Evolutionary conservation across 768 basidiomycete genomes (phyloP), one percentile per base, ranked within the genome.

Genomic region (Tephrocybe sp.): DNA sequence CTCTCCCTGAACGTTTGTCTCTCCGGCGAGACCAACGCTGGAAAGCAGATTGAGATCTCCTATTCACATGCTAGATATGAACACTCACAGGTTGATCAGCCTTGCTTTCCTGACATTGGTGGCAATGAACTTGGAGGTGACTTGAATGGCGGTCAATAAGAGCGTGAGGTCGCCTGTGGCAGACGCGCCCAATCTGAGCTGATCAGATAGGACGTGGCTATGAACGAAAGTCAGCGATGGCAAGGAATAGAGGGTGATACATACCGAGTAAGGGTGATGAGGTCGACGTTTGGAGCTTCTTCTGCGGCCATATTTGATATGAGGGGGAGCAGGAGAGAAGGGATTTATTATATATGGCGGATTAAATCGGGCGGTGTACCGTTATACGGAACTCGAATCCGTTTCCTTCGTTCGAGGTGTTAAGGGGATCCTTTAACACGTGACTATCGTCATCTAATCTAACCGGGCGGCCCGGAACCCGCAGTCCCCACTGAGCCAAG

Each of bases 61-160:
- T 35, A 39, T 39, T 40, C 48, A 32, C 20, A 48, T 42, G 45
- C 33, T 16, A 35, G 39, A 13, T n/a, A n/a, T 45, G 12, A 33
- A 19, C 41, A 74, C 91, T 64, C 61, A 96, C 90, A 99, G 81
- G 68, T 99, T 98, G 74, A 99, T 98, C 55, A 99, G 77, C 43
- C 96, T 83, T 22, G 97, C 97, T 71, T 92, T 92, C 58, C 97
- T 85, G 62, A 99, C 97, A 64, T 98, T 98, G 59, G 92, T 95
- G 2, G 95, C 92, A 66, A 98, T 98, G 77, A 98, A 98, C 71
- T 93, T 94, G 74, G 89, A 93, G 30, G 92, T 92, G 57, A 93
- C 84, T 68, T 97, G 93, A 67, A 99, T 98, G 41, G 94, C 96
- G 54, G 87, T 96, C 57, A 99, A 80, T 50, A 99, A 82, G 54